Evolutionary conservation across 139 green algal genomes (phyloP), one percentile per base, ranked within the genome.

Genomic region (Coelastrella sp.): DNA sequence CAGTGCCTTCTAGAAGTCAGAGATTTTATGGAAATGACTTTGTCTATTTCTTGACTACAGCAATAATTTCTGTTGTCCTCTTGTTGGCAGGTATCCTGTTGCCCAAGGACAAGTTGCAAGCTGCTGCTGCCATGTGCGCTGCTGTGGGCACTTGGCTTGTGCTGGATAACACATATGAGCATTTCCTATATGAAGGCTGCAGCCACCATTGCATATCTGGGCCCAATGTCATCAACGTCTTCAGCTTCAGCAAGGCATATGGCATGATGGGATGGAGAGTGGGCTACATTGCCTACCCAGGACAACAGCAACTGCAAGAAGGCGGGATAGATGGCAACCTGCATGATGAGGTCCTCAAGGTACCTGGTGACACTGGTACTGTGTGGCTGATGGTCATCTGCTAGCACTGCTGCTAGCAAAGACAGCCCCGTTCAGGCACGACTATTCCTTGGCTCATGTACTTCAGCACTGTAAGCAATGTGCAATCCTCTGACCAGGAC

Each of bases 91-190:
- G 97, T 24, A 93, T 97, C n/a, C 82, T 98, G 72, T 85, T 99
- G 91, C 87, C 65, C 0, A 56, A 83, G 6, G 91, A 66, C 6
- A 95, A 97, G 89, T 80, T 98, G 66, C 87, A 98, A 74, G 78
- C 85, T 19, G 92, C 96, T n/a, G 85, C 90, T 6, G 85, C 88
- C 4, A 87, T 97, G 17, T 98, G 96, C 87, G 87, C 82, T 25
- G 74, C 56, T 0, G 93, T 91, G 7, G 94, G 94, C 56, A 83
- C 74, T 9, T 99, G 98, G 98, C 95, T 99, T 7, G 88, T 99
- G 7, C 75, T 99, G 56, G 98, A 99, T 93, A 97, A 99, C 93
- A 98, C 97, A 0, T 99, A 99, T 87, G 97, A 99, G 90, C 90
- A 99, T 92, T 99, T 99, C 82, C 70, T 96, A 66, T 99, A 96